A percentile compares a stretch with the other conserved stretches of the same genome.
Evolutionary conservation across 78 protist species (phyloP).

Genomic region (Dictyostelium brefeldianum): DNA sequence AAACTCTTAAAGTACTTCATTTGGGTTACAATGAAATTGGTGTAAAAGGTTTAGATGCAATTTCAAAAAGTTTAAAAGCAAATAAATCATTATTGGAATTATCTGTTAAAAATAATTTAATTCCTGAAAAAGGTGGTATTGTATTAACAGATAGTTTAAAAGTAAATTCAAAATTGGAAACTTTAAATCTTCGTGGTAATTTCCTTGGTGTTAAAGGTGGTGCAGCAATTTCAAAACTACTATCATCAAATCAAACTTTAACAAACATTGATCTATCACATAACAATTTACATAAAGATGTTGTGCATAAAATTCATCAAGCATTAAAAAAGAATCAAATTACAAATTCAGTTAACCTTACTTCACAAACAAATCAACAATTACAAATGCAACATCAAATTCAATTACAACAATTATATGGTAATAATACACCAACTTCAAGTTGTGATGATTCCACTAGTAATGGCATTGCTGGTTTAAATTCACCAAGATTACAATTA

Average conservation of each 20-base stretch:
- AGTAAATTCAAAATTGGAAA: slow-evolving; percentile 23
- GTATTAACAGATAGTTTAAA: slow-evolving; percentile 17
- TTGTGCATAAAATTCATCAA: neutral
- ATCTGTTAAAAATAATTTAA: slow-evolving; percentile 44
- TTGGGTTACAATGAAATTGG: slow-evolving; percentile 70
- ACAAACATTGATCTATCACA: slow-evolving; percentile 51
- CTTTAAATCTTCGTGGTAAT: slow-evolving; percentile 54
- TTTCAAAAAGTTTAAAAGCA: slow-evolving; percentile 16
- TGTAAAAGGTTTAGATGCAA: slow-evolving; percentile 30
- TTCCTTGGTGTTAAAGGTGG: slow-evolving; percentile 42
- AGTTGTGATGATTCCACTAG: neutral
- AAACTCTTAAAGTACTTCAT: slow-evolving; percentile 19
- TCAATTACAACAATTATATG: slow-evolving; percentile 15
- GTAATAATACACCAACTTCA: neutral
- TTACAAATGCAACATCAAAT: neutral
- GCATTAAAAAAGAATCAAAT: slow-evolving; percentile 9
- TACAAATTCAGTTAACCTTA: neutral
- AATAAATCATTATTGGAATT: slow-evolving; percentile 35
- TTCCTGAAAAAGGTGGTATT: slow-evolving; percentile 39
- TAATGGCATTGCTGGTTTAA: neutral
- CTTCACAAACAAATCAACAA: slow-evolving; percentile 16
- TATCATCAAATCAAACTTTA: neutral
- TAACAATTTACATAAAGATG: slow-evolving; percentile 25
- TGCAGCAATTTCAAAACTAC: slow-evolving; percentile 13
- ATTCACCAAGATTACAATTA: slow-evolving; percentile 1